Base-by-base conservation (phyloP, 805 yeast genomes). In the Kodamaea neixiangensis region DNA sequence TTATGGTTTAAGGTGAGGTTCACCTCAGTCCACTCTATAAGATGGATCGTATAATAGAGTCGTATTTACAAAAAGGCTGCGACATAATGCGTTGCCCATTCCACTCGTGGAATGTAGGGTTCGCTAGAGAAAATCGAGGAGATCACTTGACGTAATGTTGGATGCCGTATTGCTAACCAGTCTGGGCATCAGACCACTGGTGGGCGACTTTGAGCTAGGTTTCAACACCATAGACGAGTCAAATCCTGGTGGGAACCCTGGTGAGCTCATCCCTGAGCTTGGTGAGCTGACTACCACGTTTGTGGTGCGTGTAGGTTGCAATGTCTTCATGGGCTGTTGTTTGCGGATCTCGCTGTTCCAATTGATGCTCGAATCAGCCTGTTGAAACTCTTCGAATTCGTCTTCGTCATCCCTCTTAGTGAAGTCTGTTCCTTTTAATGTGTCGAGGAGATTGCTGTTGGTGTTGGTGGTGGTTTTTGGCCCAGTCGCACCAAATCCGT, bases 241-340 rank as follows among this genome's bases (percentile, higher is more conserved):
- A 48, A 66, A 69, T 1, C 75, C 75, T 0, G 75, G 75, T 1
- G 75, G 75, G 35, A 57, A 62, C 21, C 57, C 64, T 7, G 58
- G 42, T 38, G 42, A 20, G 46, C 29, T 18, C 34, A 25, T 14
- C 18, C 25, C 20, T 9, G 38, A 20, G 39, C 21, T 46, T 7
- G 43, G 43, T 38, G 48, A 21, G 39, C 48, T 39, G 41, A 49
- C 47, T 33, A 42, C 18, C 40, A 34, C 9, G 18, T 29, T 9
- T 21, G 25, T 20, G 50, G 42, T 14, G 19, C 10, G 31, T 25
- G 31, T 25, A 39, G 22, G 52, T 19, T 11, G 44, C 29, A 11
- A 49, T 41, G n/a, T 45, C 22, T 35, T 41, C 52, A 45, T 48
- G 25, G 44, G 49, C 29, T 38, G 39, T 18, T 43, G 47, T 37